Percentiles rank a stretch among this genome's conserved stretches.
Evolutionary conservation across 352 stramenopile species (phyloP).

Genomic region (Halophytophthora polymorphica): DNA sequence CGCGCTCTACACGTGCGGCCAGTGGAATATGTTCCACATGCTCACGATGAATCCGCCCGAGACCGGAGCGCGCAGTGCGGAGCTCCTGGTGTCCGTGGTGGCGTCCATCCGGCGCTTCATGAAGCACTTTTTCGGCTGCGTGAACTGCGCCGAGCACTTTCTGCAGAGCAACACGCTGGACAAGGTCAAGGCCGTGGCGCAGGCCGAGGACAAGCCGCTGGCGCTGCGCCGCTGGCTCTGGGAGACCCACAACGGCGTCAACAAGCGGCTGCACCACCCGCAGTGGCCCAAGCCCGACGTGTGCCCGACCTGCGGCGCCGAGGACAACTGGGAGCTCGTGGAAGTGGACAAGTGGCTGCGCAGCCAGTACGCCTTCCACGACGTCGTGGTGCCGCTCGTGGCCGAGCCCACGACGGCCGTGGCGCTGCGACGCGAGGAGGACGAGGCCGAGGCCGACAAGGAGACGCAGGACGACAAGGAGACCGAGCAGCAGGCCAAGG

Average conservation of each 20-base stretch:
- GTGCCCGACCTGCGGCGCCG: slow-evolving; percentile 66
- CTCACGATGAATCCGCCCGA: slow-evolving; percentile 68
- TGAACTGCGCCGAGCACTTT: slow-evolving; percentile 77
- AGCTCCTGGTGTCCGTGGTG: slow-evolving; percentile 66
- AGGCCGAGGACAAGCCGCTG: slow-evolving; percentile 62
- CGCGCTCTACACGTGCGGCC: slow-evolving; percentile 76
- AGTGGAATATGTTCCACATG: slow-evolving; percentile 89
- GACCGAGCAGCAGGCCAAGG: slow-evolving; percentile 7
- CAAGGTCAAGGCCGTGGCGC: slow-evolving; percentile 56
- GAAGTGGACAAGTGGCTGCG: slow-evolving; percentile 79
- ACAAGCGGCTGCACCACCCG: slow-evolving; percentile 70
- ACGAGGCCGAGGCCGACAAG: slow-evolving; percentile 11
- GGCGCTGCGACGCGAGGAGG: slow-evolving; percentile 16
- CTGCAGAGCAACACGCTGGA: slow-evolving; percentile 72
- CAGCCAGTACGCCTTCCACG: slow-evolving; percentile 57
- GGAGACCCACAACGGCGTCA: slow-evolving; percentile 84
- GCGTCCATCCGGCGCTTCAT: slow-evolving; percentile 79
- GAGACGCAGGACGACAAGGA: slow-evolving; percentile 8
- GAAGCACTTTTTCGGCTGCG: slow-evolving; percentile 84
- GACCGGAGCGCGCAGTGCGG: slow-evolving; percentile 27
- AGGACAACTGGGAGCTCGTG: slow-evolving; percentile 54
- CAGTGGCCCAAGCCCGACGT: slow-evolving; percentile 73
- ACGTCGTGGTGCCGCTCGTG: slow-evolving; percentile 39
- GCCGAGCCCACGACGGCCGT: slow-evolving; percentile 20
- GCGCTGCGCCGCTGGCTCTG: slow-evolving; percentile 77